Percentiles rank a stretch among this genome's conserved stretches.
These are phyloP conservation scores for Chlamydomonas eustigma DNA, from an alignment of 139 green algal species.

Conservation along the genomic window DNA sequence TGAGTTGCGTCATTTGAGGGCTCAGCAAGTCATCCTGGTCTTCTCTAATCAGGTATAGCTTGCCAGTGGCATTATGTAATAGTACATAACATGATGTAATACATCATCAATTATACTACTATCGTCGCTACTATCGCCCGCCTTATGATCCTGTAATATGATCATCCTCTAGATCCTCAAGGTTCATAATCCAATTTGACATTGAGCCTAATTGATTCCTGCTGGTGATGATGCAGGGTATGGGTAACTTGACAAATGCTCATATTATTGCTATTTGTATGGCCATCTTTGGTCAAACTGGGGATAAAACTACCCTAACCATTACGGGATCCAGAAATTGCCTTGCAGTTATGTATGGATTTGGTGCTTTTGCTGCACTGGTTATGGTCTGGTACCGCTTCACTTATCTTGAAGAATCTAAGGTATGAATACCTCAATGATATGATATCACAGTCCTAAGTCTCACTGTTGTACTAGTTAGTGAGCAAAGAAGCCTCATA, in stretches of 20 bases:
- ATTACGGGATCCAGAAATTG: background rate
- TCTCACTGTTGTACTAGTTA: too few species aligned
- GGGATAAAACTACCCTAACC: background rate
- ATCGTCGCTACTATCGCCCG: too few species aligned
- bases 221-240: too few species aligned
- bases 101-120: too few species aligned
- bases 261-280: constrained; percentile 35
- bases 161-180: too few species aligned
- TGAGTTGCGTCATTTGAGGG: constrained; percentile 34
- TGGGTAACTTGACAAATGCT: constrained; percentile 49
- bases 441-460: too few species aligned
- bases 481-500: too few species aligned
- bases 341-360: constrained; percentile 18
- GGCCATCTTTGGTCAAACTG: constrained; percentile 31
- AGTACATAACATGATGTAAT: too few species aligned
- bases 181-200: too few species aligned
- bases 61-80: too few species aligned
- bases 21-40: constrained; percentile 49
- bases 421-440: constrained; percentile 6
- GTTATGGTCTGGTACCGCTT: constrained; percentile 15
- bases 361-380: constrained; percentile 12
- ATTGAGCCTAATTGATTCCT: too few species aligned
- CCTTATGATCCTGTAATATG: too few species aligned
- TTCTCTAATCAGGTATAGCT: constrained; percentile 59
- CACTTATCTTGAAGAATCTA: constrained; percentile 14